phyloP scores from a whole-genome alignment of 169 alveolate genomes.

The Eimeria falciformis region DNA sequence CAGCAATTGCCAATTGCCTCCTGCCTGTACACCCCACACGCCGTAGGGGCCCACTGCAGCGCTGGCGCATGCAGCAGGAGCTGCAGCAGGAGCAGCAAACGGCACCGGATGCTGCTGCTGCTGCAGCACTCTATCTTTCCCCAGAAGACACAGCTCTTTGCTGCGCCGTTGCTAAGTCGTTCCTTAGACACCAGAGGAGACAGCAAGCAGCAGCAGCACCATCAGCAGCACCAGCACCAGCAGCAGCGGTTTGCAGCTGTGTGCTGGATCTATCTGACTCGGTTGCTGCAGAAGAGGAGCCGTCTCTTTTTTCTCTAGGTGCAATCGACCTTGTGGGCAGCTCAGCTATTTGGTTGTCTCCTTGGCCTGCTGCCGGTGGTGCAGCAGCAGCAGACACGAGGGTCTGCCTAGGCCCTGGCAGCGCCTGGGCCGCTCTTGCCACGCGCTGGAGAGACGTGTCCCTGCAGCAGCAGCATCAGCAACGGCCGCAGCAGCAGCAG shows the following conservation, averaged over 20 bases:
- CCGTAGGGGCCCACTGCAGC: conserved; percentile 18
- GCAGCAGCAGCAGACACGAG: conserved; percentile 64
- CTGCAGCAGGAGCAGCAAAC: conserved; percentile 57
- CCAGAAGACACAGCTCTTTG: conserved; percentile 41
- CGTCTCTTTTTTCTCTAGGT: conserved; percentile 19
- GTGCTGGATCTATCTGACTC: not conserved
- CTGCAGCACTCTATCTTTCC: conserved; percentile 41
- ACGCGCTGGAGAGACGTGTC: conserved; percentile 33
- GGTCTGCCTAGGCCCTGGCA: conserved; percentile 25
- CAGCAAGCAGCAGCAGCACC: conserved; percentile 2
- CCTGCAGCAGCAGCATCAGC: conserved; percentile 49
- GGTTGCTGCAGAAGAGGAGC: conserved; percentile 48
- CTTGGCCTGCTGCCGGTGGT: conserved; percentile 47
- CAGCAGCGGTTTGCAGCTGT: conserved; percentile 55
- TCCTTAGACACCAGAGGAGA: not conserved
- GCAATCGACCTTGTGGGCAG: conserved; percentile 46
- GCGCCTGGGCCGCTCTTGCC: conserved; percentile 65
- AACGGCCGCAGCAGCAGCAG: conserved; percentile 55
- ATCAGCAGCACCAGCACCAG: not conserved
- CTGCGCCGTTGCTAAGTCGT: conserved; percentile 6
- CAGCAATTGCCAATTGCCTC: not conserved
- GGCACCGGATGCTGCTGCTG: conserved; percentile 48
- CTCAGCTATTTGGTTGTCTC: not conserved
- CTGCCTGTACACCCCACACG: conserved; percentile 42
- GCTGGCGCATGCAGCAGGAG: conserved; percentile 34